Evolutionary conservation across 176 grass and related monocot species (phyloP), one percentile per base, ranked within the genome.

Genomic region (Zizania latifolia): DNA sequence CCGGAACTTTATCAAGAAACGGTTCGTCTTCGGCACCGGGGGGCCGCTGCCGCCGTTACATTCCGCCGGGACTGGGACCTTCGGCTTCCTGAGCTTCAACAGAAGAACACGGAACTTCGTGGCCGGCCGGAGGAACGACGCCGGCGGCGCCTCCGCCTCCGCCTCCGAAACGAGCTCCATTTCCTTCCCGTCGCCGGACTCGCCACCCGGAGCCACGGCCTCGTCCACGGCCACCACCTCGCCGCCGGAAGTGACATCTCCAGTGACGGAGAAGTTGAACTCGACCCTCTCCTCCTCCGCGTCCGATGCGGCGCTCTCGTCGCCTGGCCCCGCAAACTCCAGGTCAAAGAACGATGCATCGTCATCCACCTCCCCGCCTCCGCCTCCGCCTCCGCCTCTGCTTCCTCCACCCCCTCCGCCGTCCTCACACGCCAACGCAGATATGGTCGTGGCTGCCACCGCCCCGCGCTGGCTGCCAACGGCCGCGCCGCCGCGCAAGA

Each of bases 271-370:
- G 51, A 89, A 84, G 71, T 89, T 78, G 48, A 93, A 86, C 80
- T 84, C 90, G 9, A 78, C 71, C 8, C 58, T 12, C 34, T 83
- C 86, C 23, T 85, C 81, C 33, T 92, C 82, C 1, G 86, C 71
- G 59, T 72, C 80, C 16, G 75, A 73, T 14, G 69, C 75, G 17
- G 56, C 79, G 40, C 66, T 71, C 34, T 87, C 91, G 51, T 92
- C 90, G 67, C 87, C 90, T 0, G 86, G 81, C 39, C 90, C 82
- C 10, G 96, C 75, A 63, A 99, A 95, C 96, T 99, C 96, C 13
- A 99, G 89, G 76, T 99, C 96, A 70, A 99, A 99, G 85, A 92
- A 99, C 22, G 96, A 90, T 11, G 91, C 91, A 48, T 92, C 94
- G 58, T 97, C 91, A 19, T 94, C 84, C 1, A 77, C 83, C 35